These are phyloP conservation scores for Brassica rapa DNA, from an alignment of 345 rosid genomes.

Conservation along the genomic window DNA sequence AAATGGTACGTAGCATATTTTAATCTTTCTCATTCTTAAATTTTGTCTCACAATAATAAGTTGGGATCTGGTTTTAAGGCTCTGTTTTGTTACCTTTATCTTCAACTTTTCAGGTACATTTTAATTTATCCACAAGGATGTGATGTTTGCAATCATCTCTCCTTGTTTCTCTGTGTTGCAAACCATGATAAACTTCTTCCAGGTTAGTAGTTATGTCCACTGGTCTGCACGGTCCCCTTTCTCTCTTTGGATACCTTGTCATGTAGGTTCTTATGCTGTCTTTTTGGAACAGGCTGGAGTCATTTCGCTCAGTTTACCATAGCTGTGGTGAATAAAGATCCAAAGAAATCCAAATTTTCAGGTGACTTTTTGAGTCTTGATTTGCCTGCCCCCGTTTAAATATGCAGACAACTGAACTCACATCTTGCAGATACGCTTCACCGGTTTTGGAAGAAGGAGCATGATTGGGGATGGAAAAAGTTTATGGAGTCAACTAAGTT, in stretches of 20 bases:
- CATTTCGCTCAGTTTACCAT: conserved; percentile 99
- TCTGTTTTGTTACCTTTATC: conserved; percentile 1
- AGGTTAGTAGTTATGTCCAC: conserved; percentile 52
- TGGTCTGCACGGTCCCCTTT: neutral
- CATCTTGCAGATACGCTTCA: conserved; percentile 81
- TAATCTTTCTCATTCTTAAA: conserved; percentile 12
- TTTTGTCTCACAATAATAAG: neutral
- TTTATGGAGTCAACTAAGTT: conserved; percentile 93
- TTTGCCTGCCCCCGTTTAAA: neutral
- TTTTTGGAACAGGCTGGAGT: conserved; percentile 79
- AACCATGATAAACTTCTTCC: conserved; percentile 97
- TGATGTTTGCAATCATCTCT: conserved; percentile 95
- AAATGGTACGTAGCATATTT: conserved; percentile 66
- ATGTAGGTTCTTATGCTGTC: conserved; percentile 16
- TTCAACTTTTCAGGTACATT: conserved; percentile 68
- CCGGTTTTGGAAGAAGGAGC: conserved; percentile 99
- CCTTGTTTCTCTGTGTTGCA: conserved; percentile 95
- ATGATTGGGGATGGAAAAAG: conserved; percentile 99
- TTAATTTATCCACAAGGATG: conserved; percentile 98
- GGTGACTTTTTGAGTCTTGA: conserved; percentile 44
- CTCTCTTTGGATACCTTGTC: conserved; percentile 19
- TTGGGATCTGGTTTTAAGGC: neutral
- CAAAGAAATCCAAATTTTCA: conserved; percentile 83
- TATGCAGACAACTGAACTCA: conserved; percentile 36
- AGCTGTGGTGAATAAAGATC: conserved; percentile 89